A percentile compares a stretch with the other conserved stretches of the same genome.
phyloP scores from a whole-genome alignment of 306 rosid genomes.

The Mucuna pruriens region DNA sequence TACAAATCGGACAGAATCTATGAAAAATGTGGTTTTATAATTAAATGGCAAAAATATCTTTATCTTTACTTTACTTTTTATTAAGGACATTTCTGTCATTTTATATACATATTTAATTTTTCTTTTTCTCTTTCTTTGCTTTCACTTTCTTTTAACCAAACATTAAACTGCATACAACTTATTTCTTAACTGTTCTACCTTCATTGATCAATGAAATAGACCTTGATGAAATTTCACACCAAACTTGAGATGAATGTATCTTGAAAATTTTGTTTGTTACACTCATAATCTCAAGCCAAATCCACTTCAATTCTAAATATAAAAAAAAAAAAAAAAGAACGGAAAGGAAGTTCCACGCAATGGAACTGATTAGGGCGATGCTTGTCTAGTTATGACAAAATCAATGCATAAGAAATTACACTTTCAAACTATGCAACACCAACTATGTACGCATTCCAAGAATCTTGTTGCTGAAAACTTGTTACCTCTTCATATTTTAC shows the following conservation, averaged over 20 bases:
- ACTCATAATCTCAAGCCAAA: conserved; percentile 30
- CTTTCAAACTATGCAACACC: conserved; percentile 65
- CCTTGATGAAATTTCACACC: conserved; percentile 26
- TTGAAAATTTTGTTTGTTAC: background rate
- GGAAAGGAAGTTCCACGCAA: background rate
- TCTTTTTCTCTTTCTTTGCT: too few species aligned
- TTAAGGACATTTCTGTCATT: too few species aligned
- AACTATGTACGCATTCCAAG: conserved; percentile 94
- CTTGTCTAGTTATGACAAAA: conserved; percentile 13
- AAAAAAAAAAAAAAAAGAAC: background rate
- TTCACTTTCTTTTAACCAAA: too few species aligned
- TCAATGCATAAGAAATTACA: conserved; percentile 8
- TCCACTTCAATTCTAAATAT: background rate
- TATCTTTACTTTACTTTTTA: too few species aligned
- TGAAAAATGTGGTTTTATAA: too few species aligned
- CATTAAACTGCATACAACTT: background rate
- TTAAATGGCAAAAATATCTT: too few species aligned
- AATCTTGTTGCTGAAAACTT: conserved; percentile 75
- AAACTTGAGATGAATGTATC: conserved; percentile 31
- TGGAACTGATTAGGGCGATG: background rate
- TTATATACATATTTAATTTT: too few species aligned
- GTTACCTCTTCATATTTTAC: conserved; percentile 77
- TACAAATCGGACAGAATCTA: too few species aligned
- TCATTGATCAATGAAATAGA: background rate
- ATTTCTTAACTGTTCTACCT: background rate